Evolutionary conservation across 2,329 filamentous ascomycete genomes (phyloP).

Genomic region (Paecilomyces sp.): DNA sequence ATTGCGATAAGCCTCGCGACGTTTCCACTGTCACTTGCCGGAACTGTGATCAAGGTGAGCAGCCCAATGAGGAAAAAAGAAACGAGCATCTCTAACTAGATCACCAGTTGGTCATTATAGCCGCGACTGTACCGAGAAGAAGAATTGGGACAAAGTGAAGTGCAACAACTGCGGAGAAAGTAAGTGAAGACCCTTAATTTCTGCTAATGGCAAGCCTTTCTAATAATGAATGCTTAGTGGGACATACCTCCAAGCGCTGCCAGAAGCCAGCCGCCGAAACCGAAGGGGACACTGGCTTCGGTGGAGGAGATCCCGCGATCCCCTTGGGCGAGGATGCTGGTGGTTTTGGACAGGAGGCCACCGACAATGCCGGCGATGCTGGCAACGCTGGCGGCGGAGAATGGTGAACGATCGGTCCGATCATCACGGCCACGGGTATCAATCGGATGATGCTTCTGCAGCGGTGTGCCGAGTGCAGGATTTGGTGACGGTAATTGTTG

Average conservation of each 20-base stretch:
- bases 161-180: conserved; percentile 40
- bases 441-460: not conserved
- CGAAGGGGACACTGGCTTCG: conserved; percentile 5
- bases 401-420: not conserved
- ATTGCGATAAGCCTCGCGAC: conserved; percentile 37
- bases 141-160: conserved; percentile 37
- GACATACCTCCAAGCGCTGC: conserved; percentile 37
- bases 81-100: conserved; percentile 5
- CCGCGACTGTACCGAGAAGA: conserved; percentile 37
- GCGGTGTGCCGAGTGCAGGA: not conserved
- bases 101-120: conserved; percentile 32
- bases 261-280: conserved; percentile 14
- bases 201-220: not conserved
- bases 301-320: conserved; percentile 9
- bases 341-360: not conserved
- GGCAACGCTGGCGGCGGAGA: not conserved
- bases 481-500: not conserved
- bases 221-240: conserved; percentile 26
- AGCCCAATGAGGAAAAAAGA: not conserved
- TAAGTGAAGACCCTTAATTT: conserved; percentile 14
- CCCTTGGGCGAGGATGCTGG: conserved; percentile 3
- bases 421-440: not conserved
- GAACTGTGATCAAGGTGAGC: conserved; percentile 38
- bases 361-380: not conserved
- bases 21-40: conserved; percentile 35